Base-by-base conservation (phyloP, 257 asterid genomes). In the Oldenlandia corymbosa region DNA sequence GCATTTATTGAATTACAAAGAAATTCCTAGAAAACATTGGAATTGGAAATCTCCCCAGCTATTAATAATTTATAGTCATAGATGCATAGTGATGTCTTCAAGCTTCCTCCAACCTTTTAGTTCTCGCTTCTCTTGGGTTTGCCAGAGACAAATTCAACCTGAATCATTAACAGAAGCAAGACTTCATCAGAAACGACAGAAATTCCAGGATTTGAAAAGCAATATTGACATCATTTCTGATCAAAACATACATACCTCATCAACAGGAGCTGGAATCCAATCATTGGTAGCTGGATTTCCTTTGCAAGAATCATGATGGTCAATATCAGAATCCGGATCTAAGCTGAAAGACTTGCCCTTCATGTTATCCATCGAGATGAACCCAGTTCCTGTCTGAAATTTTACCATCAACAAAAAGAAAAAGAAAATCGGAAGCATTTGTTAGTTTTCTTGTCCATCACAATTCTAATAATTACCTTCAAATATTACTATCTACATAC, bases 201-300 rank as follows among this genome's bases (percentile, higher is more conserved):
- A 6, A 6, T 27, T 11, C 16, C 31, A 14, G 13, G 16, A 28
- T 5, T 41, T 11, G 14, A 60, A 27, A 43, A 26, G 7, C 5
- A 32, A 2, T 52, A 20, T 28, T 45, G 21, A 28, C 27, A 16
- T 9, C 7, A 20, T 11, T 11, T n/a, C n/a, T 1, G 4, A 3
- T 13, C 11, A 9, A 30, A 4, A 6, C 11, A 9, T 1, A 4
- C 10, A 10, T 74, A 85, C 94, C 86, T 16, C 45, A 37, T 71
- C 78, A 49, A 50, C 50, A 58, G 82, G 31, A 21, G 93, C 71
- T 1, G 97, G 99, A 73, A 81, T 82, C 99, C 99, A 92, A 26
- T 92, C 99, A 73, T 92, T 92, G 18, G 99, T 92, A 31, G 99
- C 99, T 67, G 99, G 99, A 75, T 92, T 92, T 27, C 99, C 96